phyloP scores from a whole-genome alignment of 805 yeast genomes.

The Scheffersomyces amazonensis region DNA sequence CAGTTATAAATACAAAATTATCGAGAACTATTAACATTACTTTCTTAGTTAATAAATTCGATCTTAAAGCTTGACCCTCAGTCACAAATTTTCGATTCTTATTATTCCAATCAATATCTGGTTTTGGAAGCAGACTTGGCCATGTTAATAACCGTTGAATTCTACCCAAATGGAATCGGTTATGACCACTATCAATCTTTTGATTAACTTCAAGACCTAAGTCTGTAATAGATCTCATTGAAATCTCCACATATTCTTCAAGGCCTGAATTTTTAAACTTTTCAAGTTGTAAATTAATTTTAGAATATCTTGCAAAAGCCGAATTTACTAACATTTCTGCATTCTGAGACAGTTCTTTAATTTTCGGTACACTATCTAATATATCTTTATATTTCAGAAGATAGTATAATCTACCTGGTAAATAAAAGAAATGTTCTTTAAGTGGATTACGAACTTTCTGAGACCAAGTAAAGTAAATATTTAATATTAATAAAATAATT shows the following conservation, averaged over 20 bases:
- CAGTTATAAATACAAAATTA: background rate
- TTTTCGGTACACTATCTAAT: constrained; percentile 42
- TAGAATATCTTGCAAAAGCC: constrained; percentile 45
- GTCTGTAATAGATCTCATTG: background rate
- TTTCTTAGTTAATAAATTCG: background rate
- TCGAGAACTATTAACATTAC: background rate
- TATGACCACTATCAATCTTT: background rate
- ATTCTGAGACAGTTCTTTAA: constrained; percentile 58
- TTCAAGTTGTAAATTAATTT: background rate
- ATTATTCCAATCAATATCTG: background rate
- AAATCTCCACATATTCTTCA: background rate
- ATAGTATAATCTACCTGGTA: background rate
- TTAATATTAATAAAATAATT: background rate
- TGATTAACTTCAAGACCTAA: background rate
- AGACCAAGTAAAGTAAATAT: background rate
- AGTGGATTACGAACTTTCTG: background rate
- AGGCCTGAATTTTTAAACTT: background rate
- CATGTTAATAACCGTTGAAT: background rate
- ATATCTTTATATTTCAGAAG: background rate
- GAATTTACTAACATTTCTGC: constrained; percentile 63
- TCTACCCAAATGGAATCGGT: background rate
- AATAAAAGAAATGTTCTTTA: background rate
- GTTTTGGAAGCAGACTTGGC: background rate
- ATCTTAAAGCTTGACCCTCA: background rate
- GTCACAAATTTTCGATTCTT: background rate